These are phyloP conservation scores for Litchi chinensis DNA, from an alignment of 345 rosid species.

Conservation along the genomic window DNA sequence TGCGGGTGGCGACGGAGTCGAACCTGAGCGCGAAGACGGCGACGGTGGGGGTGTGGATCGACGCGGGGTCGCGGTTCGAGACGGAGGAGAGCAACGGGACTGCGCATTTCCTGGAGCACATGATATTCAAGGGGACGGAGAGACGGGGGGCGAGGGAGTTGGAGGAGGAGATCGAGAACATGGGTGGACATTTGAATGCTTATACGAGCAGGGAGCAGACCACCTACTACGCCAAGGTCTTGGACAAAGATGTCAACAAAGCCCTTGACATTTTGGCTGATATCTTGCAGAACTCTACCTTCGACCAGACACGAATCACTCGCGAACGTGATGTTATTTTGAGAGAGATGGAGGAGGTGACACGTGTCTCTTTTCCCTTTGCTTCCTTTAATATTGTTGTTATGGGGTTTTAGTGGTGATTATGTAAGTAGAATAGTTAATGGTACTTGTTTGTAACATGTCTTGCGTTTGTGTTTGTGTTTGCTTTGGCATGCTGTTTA, in stretches of 20 bases:
- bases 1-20: constrained; percentile 92
- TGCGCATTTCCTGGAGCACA: constrained; percentile 95
- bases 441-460: background rate
- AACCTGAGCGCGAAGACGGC: constrained; percentile 72
- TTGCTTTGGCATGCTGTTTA: background rate
- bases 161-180: constrained; percentile 95
- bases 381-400: background rate
- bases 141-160: constrained; percentile 55
- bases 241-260: constrained; percentile 71
- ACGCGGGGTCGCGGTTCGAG: constrained; percentile 94
- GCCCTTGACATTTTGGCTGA: constrained; percentile 86
- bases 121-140: constrained; percentile 95
- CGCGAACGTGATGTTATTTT: constrained; percentile 77
- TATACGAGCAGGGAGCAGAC: constrained; percentile 97
- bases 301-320: constrained; percentile 63
- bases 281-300: constrained; percentile 84
- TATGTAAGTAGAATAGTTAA: background rate
- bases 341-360: constrained; percentile 84
- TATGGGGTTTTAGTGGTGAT: background rate
- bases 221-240: constrained; percentile 85
- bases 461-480: background rate
- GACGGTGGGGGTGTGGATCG: constrained; percentile 98
- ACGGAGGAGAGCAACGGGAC: constrained; percentile 87
- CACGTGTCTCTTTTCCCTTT: no score
- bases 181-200: constrained; percentile 96